A percentile compares a stretch with the other conserved stretches of the same genome.
Conservation (phyloP, 257 asterid genomes). For the Lithospermum erythrorhizon region DNA sequence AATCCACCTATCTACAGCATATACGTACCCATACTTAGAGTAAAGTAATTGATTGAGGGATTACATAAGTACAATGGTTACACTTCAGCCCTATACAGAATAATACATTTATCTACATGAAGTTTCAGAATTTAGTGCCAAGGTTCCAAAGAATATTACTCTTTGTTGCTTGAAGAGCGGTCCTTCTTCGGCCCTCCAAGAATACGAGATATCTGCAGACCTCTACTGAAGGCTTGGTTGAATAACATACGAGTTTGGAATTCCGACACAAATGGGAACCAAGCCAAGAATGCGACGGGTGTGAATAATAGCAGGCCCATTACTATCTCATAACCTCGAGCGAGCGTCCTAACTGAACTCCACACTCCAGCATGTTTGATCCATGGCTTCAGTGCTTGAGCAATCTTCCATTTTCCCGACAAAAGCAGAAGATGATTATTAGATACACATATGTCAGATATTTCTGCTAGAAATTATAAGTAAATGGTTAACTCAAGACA, state of each 20-base stretch:
- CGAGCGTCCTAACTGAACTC: conserved; percentile 74
- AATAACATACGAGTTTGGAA: conserved; percentile 92
- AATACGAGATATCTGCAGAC: conserved; percentile 94
- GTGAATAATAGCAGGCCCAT: conserved; percentile 78
- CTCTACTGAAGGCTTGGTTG: conserved; percentile 97
- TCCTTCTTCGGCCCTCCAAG: conserved; percentile 97
- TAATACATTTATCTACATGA: neutral
- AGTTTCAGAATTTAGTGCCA: neutral
- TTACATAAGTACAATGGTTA: no score
- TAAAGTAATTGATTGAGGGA: no score
- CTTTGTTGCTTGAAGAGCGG: conserved; percentile 64
- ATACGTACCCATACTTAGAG: no score
- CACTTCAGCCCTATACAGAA: no score
- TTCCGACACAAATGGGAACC: conserved; percentile 98
- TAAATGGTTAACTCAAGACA: no score
- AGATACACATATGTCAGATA: neutral
- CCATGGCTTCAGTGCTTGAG: conserved; percentile 67
- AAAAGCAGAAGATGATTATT: neutral
- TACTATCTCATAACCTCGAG: conserved; percentile 65
- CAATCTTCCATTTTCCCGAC: conserved; percentile 36
- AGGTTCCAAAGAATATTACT: conserved; percentile 5
- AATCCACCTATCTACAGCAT: no score
- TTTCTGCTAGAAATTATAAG: neutral
- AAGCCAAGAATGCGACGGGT: conserved; percentile 92
- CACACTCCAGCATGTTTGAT: conserved; percentile 42